A percentile compares a stretch with the other conserved stretches of the same genome.
These are phyloP conservation scores for Globisporangium middletonii DNA, from an alignment of 352 stramenopile genomes.

Conservation along the genomic window DNA sequence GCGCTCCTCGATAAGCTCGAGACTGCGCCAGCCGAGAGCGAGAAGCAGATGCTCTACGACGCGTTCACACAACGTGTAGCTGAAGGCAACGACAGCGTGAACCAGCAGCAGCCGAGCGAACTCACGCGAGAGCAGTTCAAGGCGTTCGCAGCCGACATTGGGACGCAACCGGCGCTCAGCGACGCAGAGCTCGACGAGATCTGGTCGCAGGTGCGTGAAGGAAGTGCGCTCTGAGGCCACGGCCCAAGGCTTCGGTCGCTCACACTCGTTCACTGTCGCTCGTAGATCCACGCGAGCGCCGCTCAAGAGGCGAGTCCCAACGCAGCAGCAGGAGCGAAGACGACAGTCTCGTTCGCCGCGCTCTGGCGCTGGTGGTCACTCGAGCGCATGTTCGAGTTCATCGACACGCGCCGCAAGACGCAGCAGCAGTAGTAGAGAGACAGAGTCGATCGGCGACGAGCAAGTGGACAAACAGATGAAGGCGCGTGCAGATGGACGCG, in stretches of 20 bases:
- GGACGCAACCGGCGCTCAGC: conserved; percentile 20
- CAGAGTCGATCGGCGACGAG: neutral
- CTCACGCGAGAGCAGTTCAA: conserved; percentile 29
- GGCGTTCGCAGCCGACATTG: conserved; percentile 26
- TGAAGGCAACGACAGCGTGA: no score
- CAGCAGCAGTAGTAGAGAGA: conserved; percentile 3
- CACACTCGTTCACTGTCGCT: neutral
- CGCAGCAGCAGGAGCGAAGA: neutral
- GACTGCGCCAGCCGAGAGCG: conserved; percentile 11
- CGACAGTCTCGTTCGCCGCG: conserved; percentile 24
- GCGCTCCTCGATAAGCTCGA: conserved; percentile 21
- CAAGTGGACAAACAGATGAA: no score
- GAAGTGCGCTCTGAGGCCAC: neutral
- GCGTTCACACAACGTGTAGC: conserved; percentile 26
- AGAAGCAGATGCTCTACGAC: conserved; percentile 29
- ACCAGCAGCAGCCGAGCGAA: neutral
- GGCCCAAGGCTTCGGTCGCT: neutral
- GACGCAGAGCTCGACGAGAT: conserved; percentile 45
- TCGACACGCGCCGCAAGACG: conserved; percentile 3
- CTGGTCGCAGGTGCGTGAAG: conserved; percentile 25
- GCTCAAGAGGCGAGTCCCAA: neutral
- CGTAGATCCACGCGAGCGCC: conserved; percentile 1
- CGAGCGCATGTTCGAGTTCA: conserved; percentile 27
- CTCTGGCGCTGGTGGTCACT: conserved; percentile 62
- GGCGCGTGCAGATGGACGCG: no score